Evolutionary conservation across 257 asterid species (phyloP), one percentile per base, ranked within the genome.

Genomic region (Scutellaria galericulata): DNA sequence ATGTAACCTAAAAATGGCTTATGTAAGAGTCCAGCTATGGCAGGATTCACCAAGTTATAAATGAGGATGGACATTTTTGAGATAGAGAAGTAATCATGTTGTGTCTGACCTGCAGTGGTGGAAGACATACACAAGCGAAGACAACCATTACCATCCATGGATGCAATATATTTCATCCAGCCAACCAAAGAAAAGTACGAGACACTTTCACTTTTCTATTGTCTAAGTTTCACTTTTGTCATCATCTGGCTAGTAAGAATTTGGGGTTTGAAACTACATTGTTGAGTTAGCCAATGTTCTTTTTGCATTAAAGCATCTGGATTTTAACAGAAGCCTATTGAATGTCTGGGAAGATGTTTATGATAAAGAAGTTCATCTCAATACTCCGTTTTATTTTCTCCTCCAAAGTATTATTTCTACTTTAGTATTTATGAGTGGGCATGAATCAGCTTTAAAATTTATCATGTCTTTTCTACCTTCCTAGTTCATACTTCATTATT

Each of bases 91-190:
- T 81, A 55, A 71, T 57, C 74, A 22, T 75, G 73, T 78, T 58
- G 40, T 58, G 44, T 62, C 68, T 75, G 76, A 67, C 76, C 71
- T 84, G 87, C 96, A 95, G 99, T 95, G 94, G 98, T 92, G 82
- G 99, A 95, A 84, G 99, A 95, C 83, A 92, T 95, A 85, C 89
- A 92, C 83, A 90, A 87, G 86, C 85, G 99, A 68, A 82, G 99
- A 72, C 98, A 92, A 73, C 98, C 99, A 40, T 83, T 95, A 66
- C 98, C 98, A 71, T 82, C 96, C 52, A 92, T 92, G 98, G 98
- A 90, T 82, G 98, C 98, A 64, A 86, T 95, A 86, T 95, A 95
- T 81, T 95, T 92, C 80, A 84, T 95, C 78, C 97, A 87, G 82
- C 99, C 99, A 75, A 90, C 96, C 71, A 87, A 88, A 85, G 99